These are phyloP conservation scores for Paxillus involutus DNA, from an alignment of 768 basidiomycete genomes.

Conservation along the genomic window DNA sequence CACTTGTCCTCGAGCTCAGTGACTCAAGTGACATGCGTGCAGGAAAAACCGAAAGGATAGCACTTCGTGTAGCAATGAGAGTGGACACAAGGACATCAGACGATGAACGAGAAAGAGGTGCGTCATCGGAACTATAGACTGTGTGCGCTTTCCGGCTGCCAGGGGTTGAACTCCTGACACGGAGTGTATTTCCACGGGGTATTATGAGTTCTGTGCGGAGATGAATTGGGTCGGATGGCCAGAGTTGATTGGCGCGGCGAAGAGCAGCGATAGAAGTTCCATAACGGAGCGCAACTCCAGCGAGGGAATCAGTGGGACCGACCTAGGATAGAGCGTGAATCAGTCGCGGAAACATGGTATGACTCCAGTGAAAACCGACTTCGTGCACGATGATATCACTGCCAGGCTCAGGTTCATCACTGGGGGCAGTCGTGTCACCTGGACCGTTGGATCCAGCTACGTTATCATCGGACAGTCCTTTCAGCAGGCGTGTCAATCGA, in stretches of 20 bases:
- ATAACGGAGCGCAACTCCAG: constrained; percentile 87
- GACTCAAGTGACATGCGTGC: constrained; percentile 31
- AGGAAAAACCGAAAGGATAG: constrained; percentile 24
- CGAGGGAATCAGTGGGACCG: constrained; percentile 71
- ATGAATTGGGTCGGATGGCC: constrained; percentile 92
- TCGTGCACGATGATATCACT: constrained; percentile 11
- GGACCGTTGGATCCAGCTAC: background rate
- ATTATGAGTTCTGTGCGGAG: constrained; percentile 81
- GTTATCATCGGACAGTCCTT: background rate
- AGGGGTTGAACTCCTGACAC: constrained; percentile 1
- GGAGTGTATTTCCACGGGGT: constrained; percentile 38
- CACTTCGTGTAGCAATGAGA: constrained; percentile 18
- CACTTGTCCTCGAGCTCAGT: constrained; percentile 24
- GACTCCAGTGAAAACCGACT: constrained; percentile 11
- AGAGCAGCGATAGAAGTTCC: constrained; percentile 82
- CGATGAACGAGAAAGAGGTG: constrained; percentile 1
- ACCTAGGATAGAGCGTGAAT: constrained; percentile 46
- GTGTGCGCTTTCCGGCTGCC: background rate
- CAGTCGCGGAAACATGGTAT: background rate
- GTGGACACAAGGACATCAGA: constrained; percentile 14
- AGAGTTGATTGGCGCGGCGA: constrained; percentile 87
- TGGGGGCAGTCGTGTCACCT: background rate
- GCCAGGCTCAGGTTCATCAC: background rate
- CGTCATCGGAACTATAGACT: background rate
- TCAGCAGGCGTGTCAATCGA: constrained; percentile 4